Evolutionary conservation across 306 rosid species (phyloP).

Genomic region (Fragaria vesca): DNA sequence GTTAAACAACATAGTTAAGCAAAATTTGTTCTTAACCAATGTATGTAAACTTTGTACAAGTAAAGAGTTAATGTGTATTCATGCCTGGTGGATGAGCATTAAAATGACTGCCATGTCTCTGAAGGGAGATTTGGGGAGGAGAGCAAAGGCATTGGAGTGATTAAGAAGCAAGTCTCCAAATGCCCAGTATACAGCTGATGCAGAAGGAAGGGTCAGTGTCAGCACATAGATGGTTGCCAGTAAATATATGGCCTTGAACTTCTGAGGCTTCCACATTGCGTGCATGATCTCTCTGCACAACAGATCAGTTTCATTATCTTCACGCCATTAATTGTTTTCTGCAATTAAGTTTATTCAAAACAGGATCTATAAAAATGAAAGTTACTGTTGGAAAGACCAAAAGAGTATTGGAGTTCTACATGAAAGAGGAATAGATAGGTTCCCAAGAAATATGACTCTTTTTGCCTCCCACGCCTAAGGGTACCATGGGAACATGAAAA

Average conservation of each 20-base stretch:
- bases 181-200: slow-evolving; percentile 94
- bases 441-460: slow-evolving; percentile 31
- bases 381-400: slow-evolving; percentile 3
- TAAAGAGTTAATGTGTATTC: neutral
- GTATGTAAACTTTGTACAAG: neutral
- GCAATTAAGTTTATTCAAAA: neutral
- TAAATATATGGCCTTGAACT: slow-evolving; percentile 84
- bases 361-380: slow-evolving; percentile 12
- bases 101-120: slow-evolving; percentile 87
- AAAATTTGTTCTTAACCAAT: neutral
- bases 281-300: slow-evolving; percentile 91
- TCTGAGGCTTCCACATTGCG: slow-evolving; percentile 99
- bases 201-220: slow-evolving; percentile 95
- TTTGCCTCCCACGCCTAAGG: slow-evolving; percentile 69
- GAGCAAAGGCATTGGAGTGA: slow-evolving; percentile 96
- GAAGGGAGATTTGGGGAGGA: slow-evolving; percentile 77
- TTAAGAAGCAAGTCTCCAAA: slow-evolving; percentile 93
- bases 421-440: slow-evolving; percentile 18
- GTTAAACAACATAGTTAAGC: neutral
- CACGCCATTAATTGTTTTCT: neutral
- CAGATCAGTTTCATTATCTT: neutral
- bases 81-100: slow-evolving; percentile 95
- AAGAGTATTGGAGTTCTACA: slow-evolving; percentile 41
- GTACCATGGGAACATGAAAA: slow-evolving; percentile 20
- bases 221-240: slow-evolving; percentile 80